Base-by-base conservation (phyloP, 176 grass and related monocot species). In the Musa troglodytarum region DNA sequence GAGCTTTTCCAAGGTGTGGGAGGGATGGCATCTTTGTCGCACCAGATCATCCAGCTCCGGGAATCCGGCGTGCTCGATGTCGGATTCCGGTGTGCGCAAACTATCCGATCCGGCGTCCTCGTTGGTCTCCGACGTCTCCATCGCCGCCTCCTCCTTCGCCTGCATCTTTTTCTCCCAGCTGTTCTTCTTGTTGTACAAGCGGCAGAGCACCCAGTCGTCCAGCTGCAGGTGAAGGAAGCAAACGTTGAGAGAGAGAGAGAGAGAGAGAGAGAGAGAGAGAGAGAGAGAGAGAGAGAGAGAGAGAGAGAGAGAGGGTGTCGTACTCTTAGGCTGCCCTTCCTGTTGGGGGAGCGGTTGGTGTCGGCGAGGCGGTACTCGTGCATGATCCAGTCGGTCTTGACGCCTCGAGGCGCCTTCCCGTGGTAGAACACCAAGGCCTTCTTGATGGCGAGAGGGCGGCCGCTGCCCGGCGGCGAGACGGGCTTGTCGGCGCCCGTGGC, bases 321-420 rank as follows among this genome's bases (percentile, higher is more conserved):
- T 71, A 92, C 89, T 76, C 85, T 92, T 19, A 84, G 83, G 21
- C 75, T 83, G 0, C 83, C 86, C 76, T 92, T 88, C 72, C 86
- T 88, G 72, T 69, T 54, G 12, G 86, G 65, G 0, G 83, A 50
- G 28, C 81, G 86, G 86, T 86, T 79, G 1, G 86, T 22, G 19
- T 82, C 76, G 24, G 86, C 81, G 79, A 92, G 56, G 11, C 89
- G 77, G 83, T 88, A 92, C 89, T 92, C 89, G 76, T 92, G 89
- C 89, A 92, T 92, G 81, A 92, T 92, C 89, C 89, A 92, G 55
- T 92, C 89, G 0, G 89, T 92, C 69, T 92, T 92, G 75, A 86
- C 20, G 29, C 89, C 86, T 73, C 81, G 79, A 1, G 89, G 86
- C 15, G 89, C 86, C 86, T 86, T 92, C 49, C 89, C 89, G 55